These are phyloP conservation scores for Gonapodya prolifera DNA, from an alignment of 192 early-diverging fungal genomes.

Conservation along the genomic window DNA sequence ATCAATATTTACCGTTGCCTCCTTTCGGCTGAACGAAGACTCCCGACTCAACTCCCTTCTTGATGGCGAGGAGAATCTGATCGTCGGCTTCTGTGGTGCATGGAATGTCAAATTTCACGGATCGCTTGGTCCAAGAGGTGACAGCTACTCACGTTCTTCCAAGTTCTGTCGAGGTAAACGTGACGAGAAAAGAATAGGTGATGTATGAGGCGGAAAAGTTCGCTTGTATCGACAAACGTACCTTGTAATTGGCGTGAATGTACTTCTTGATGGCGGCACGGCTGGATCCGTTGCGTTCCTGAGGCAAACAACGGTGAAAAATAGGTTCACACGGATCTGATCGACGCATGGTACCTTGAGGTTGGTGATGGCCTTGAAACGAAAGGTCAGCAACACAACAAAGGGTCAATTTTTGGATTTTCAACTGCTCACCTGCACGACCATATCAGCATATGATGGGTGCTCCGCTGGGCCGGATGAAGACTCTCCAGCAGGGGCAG, in stretches of 20 bases:
- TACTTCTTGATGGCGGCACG: constrained; percentile 71
- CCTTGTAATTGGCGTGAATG: constrained; percentile 57
- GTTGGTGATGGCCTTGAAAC: not conserved
- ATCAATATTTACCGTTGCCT: constrained; percentile 7
- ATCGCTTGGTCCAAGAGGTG: not conserved
- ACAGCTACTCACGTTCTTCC: constrained; percentile 13
- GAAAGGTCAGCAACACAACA: not conserved
- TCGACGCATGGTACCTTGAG: not conserved
- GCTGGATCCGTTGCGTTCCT: constrained; percentile 58
- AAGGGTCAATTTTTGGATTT: not conserved
- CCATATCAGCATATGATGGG: not conserved
- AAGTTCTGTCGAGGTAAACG: constrained; percentile 11
- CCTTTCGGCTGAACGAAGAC: constrained; percentile 55
- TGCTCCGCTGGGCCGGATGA: not conserved
- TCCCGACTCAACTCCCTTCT: constrained; percentile 47
- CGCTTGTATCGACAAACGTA: constrained; percentile 13
- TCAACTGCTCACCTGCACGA: not conserved
- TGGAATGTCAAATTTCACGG: not conserved
- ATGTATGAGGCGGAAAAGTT: constrained; percentile 7
- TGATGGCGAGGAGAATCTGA: constrained; percentile 51
- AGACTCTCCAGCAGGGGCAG: not conserved
- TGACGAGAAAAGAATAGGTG: constrained; percentile 2
- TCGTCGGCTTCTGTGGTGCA: constrained; percentile 21
- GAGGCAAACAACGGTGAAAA: constrained; percentile 7
- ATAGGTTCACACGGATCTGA: not conserved